A percentile compares a stretch with the other conserved stretches of the same genome.
Conservation (phyloP, 2,329 filamentous ascomycete species). For the Colletotrichum musicola region DNA sequence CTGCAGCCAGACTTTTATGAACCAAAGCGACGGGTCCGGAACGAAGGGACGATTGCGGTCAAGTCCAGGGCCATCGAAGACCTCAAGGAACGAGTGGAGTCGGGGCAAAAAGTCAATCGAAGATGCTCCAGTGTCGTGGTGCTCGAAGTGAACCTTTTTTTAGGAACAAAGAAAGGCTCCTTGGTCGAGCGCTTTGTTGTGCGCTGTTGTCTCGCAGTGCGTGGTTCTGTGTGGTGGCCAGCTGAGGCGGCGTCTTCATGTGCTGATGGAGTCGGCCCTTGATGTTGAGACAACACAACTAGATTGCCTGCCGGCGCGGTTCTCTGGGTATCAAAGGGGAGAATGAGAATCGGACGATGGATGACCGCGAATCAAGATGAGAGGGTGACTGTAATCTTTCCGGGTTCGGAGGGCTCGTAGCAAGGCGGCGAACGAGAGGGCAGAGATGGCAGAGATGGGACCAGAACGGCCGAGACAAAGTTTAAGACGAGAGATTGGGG, state of each 20-base stretch:
- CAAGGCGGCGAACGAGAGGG: neutral
- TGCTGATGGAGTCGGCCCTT: neutral
- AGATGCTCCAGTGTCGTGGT: neutral
- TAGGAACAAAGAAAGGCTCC: conserved; percentile 21
- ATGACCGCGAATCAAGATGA: conserved; percentile 4
- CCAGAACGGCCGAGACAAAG: conserved; percentile 12
- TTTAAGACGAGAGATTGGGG: conserved; percentile 7
- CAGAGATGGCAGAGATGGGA: neutral
- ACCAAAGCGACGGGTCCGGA: conserved; percentile 25
- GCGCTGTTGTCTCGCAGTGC: neutral
- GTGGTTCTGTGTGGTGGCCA: neutral
- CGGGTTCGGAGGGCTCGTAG: neutral
- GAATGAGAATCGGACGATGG: conserved; percentile 3
- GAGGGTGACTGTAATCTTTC: neutral
- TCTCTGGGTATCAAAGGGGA: conserved; percentile 10
- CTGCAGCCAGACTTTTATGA: conserved; percentile 16
- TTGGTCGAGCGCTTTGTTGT: neutral
- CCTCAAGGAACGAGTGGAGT: conserved; percentile 29
- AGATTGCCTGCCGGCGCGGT: conserved; percentile 1
- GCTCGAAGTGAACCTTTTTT: neutral
- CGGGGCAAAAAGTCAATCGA: conserved; percentile 1
- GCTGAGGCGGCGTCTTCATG: neutral
- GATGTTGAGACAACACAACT: conserved; percentile 17
- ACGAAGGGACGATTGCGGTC: conserved; percentile 23
- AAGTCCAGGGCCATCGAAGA: conserved; percentile 21